Evolutionary conservation across 345 rosid species (phyloP).

Genomic region (Eucalyptus regnans): DNA sequence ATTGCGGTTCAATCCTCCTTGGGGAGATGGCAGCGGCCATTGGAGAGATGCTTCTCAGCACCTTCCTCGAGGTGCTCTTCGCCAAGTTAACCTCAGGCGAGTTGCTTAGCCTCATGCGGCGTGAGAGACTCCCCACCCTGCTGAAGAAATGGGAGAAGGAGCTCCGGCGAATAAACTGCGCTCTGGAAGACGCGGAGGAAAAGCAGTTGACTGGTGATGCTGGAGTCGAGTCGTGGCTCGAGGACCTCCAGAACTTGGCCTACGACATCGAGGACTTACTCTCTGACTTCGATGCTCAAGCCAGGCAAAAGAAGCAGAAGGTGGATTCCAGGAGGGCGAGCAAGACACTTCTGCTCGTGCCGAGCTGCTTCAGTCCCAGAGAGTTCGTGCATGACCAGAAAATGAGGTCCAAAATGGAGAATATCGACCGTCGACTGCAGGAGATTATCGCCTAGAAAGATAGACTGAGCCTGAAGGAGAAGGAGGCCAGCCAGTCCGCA

Average conservation of each 20-base stretch:
- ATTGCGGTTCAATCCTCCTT: background rate
- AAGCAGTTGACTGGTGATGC: background rate
- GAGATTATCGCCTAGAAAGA: background rate
- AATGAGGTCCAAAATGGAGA: background rate
- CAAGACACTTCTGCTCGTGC: background rate
- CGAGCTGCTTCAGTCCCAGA: background rate
- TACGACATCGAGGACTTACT: no score
- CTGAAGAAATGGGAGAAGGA: no score
- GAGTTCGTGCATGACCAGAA: background rate
- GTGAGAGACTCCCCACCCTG: no score
- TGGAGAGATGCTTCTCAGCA: no score
- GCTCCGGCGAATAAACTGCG: no score
- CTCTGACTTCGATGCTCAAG: no score
- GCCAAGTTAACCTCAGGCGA: fast-evolving
- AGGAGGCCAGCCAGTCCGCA: background rate
- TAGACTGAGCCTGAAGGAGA: background rate
- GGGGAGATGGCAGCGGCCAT: no score
- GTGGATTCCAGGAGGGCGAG: background rate
- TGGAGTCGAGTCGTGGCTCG: background rate
- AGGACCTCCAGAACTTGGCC: background rate
- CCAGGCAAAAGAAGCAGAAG: no score
- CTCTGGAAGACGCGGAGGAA: background rate
- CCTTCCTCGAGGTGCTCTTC: no score
- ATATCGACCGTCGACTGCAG: background rate
- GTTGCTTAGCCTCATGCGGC: no score